A percentile compares a stretch with the other conserved stretches of the same genome.
These are phyloP conservation scores for Neonectria sp. DNA, from an alignment of 2,329 filamentous ascomycete species.

Conservation along the genomic window DNA sequence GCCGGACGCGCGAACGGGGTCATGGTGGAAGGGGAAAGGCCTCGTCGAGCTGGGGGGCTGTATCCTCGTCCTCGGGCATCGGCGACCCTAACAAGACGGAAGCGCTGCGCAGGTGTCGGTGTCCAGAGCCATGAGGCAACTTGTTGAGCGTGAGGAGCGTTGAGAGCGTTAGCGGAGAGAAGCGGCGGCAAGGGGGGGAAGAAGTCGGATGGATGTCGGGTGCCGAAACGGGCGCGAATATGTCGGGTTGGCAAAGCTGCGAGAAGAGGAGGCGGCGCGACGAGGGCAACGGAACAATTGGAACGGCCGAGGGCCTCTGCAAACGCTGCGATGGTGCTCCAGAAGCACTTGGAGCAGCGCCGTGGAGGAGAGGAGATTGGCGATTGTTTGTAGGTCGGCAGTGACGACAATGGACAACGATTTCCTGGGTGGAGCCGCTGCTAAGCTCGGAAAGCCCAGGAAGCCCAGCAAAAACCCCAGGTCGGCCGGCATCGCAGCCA, in stretches of 20 bases:
- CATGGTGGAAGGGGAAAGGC: constrained; percentile 39
- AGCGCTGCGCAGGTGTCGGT: constrained; percentile 42
- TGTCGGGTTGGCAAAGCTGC: constrained; percentile 2
- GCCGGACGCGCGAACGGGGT: constrained; percentile 39
- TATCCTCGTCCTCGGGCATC: constrained; percentile 39
- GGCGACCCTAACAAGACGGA: constrained; percentile 43
- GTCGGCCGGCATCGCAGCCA: constrained; percentile 24
- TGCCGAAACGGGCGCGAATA: constrained; percentile 6
- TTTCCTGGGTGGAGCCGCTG: constrained; percentile 42
- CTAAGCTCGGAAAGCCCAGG: constrained; percentile 28
- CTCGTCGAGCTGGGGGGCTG: constrained; percentile 21
- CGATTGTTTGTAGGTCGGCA: constrained; percentile 37
- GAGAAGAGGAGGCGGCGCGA: not conserved
- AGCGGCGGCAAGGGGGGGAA: constrained; percentile 15
- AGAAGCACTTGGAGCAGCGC: constrained; percentile 21
- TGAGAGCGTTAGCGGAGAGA: constrained; percentile 22
- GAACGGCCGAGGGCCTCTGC: not conserved
- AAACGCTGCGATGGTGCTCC: constrained; percentile 6
- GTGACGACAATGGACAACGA: constrained; percentile 47
- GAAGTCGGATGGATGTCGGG: constrained; percentile 32
- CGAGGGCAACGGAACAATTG: not conserved
- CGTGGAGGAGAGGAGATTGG: constrained; percentile 29
- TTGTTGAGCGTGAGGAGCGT: constrained; percentile 29
- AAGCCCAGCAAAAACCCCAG: not conserved
- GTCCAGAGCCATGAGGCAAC: constrained; percentile 47